Conservation (phyloP, 129 eudicot species). For the Flaveria bidentis region DNA sequence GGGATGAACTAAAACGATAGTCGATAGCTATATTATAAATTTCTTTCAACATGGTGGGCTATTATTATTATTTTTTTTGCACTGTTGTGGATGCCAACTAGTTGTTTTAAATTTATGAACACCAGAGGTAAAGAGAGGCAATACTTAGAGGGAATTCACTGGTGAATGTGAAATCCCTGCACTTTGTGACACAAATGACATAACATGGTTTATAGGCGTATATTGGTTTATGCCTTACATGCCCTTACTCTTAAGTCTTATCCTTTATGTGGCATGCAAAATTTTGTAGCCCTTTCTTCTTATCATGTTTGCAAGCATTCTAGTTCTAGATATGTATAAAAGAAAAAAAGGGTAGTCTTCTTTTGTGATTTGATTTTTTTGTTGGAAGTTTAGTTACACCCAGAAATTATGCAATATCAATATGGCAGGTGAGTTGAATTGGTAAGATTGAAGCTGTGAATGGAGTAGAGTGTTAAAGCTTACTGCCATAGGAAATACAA, state of each 20-base stretch:
- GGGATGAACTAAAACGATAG: not conserved
- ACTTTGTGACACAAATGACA: not conserved
- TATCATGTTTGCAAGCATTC: not conserved
- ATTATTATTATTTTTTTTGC: not conserved
- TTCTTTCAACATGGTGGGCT: not conserved
- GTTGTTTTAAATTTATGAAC: not conserved
- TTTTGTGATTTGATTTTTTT: not conserved
- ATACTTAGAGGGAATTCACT: not conserved
- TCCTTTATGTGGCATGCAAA: conserved; percentile 6
- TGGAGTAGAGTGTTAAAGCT: not conserved
- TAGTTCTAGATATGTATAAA: conserved; percentile 2
- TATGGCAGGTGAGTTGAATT: not conserved
- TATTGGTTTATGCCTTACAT: conserved; percentile 10
- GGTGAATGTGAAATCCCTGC: conserved; percentile 10
- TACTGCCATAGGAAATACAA: not conserved
- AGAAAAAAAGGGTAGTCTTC: not conserved
- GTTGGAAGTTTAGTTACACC: not conserved
- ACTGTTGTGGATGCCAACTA: not conserved
- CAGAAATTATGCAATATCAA: not conserved
- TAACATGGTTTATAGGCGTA: not conserved
- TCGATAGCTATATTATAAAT: not conserved
- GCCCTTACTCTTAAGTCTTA: not conserved
- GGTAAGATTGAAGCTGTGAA: conserved; percentile 2
- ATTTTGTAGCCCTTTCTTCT: not conserved
- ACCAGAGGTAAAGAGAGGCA: not conserved